Conservation (phyloP, 164 flowering plant species). For the Vitis rupestris region DNA sequence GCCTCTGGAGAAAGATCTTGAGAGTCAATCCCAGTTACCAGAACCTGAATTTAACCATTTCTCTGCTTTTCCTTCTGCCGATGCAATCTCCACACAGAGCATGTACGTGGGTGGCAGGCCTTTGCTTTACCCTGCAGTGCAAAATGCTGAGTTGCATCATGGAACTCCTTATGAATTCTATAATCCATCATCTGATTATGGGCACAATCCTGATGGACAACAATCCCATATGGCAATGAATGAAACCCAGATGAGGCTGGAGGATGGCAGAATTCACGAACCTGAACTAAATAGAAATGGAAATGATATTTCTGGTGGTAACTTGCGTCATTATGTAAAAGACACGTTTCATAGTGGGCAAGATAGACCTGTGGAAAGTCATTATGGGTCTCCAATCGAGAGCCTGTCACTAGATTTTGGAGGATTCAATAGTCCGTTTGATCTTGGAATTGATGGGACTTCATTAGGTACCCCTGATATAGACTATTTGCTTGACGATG, state of each 20-base stretch:
- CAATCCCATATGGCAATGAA: constrained; percentile 24
- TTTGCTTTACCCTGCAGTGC: constrained; percentile 32
- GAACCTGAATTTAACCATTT: constrained; percentile 26
- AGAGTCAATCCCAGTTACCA: constrained; percentile 22
- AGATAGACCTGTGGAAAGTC: constrained; percentile 37
- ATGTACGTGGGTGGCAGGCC: constrained; percentile 47
- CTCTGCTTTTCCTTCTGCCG: constrained; percentile 28
- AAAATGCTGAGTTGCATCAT: constrained; percentile 33
- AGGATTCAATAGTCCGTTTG: constrained; percentile 32
- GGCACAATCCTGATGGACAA: constrained; percentile 23
- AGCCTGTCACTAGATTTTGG: constrained; percentile 36
- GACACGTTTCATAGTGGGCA: constrained; percentile 38
- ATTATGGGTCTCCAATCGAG: constrained; percentile 39
- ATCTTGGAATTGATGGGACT: constrained; percentile 29
- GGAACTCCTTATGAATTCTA: constrained; percentile 26
- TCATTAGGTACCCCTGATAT: constrained; percentile 30
- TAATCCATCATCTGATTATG: constrained; percentile 29
- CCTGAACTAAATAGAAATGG: constrained; percentile 23
- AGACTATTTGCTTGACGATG: constrained; percentile 36
- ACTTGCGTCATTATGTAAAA: constrained; percentile 33
- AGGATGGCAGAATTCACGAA: constrained; percentile 22
- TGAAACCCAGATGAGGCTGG: constrained; percentile 29
- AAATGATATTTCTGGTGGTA: constrained; percentile 30
- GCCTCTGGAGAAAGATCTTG: constrained; percentile 31
- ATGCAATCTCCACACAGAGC: constrained; percentile 35